Evolutionary conservation across 441 rosid genomes (phyloP), one percentile per base, ranked within the genome.

Genomic region (Croton setiger): DNA sequence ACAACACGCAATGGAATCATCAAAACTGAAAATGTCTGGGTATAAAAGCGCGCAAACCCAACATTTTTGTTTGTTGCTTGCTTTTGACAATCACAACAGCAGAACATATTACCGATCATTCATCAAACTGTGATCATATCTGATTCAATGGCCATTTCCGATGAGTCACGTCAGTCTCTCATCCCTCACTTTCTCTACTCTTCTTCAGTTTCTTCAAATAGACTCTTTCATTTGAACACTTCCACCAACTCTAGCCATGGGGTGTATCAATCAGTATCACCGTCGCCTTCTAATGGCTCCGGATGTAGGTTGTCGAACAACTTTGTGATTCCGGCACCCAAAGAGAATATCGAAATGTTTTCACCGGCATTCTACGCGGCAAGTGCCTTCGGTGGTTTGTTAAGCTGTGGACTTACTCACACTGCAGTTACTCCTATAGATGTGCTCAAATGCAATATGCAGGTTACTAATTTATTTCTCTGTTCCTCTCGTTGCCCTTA

Each of bases 371-470:
- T 84, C 76, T 95, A 92, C 67, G 91, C 98, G 8, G 92, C 98
- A 0, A 89, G 95, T 75, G 85, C 99, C 31, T 49, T 57, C 66
- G 99, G 97, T 63, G 98, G 98, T 12, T 84, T 78, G 51, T 73
- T 95, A 66, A 76, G 96, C 86, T 95, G 99, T 71, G 98, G 99
- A 54, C 85, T 88, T 60, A 95, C 99, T 74, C 99, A 95, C 83
- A 92, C 58, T 93, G 14, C 95, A n/a, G 87, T 95, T 69, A 92
- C 97, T 66, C 99, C 99, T 61, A 96, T 95, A 62, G 98, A 95
- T 79, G 88, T 95, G 18, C 97, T 95, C 89, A 95, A 95, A 84
- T 95, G 99, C 66, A 95, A 95, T 76, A 95, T 95, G 99, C 99
- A 95, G 96, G 98, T 92, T 12, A 23, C 0, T 60, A 3, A 52